A percentile compares a stretch with the other conserved stretches of the same genome.
Evolutionary conservation across 441 rosid genomes (phyloP).

Genomic region (Arabidopsis lyrata): DNA sequence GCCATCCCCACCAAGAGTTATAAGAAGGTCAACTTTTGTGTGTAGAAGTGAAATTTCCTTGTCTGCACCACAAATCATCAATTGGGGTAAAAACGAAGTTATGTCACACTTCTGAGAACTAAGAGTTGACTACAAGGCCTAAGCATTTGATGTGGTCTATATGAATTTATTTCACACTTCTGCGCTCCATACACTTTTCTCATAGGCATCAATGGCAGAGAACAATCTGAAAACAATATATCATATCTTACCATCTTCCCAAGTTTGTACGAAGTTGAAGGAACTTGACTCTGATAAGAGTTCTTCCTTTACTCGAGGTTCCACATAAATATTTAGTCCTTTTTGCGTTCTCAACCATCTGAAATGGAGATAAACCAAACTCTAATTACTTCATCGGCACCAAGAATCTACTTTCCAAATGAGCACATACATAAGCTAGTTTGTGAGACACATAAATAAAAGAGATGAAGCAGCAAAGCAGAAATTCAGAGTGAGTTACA

Average conservation of each 20-base stretch:
- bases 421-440: neutral
- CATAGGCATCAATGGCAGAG: neutral
- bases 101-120: neutral
- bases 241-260: slow-evolving; percentile 84
- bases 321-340: slow-evolving; percentile 78
- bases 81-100: neutral
- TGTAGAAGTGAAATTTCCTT: slow-evolving; percentile 72
- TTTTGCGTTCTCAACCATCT: slow-evolving; percentile 91
- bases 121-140: neutral
- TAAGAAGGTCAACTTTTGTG: slow-evolving; percentile 88
- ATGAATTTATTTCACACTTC: neutral
- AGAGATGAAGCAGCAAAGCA: slow-evolving; percentile 2
- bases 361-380: slow-evolving; percentile 34
- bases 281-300: slow-evolving; percentile 81
- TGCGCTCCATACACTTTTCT: neutral
- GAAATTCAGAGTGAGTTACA: neutral
- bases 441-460: neutral
- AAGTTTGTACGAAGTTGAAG: slow-evolving; percentile 80
- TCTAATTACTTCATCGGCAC: slow-evolving; percentile 17
- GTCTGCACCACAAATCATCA: slow-evolving; percentile 55
- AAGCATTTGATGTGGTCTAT: neutral
- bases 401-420: slow-evolving; percentile 24
- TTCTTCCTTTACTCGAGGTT: slow-evolving; percentile 83
- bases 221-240: slow-evolving; percentile 3
- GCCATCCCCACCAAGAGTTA: slow-evolving; percentile 99